Evolutionary conservation across 805 yeast species (phyloP), one percentile per base, ranked within the genome.

Genomic region (Pichia occidentalis): DNA sequence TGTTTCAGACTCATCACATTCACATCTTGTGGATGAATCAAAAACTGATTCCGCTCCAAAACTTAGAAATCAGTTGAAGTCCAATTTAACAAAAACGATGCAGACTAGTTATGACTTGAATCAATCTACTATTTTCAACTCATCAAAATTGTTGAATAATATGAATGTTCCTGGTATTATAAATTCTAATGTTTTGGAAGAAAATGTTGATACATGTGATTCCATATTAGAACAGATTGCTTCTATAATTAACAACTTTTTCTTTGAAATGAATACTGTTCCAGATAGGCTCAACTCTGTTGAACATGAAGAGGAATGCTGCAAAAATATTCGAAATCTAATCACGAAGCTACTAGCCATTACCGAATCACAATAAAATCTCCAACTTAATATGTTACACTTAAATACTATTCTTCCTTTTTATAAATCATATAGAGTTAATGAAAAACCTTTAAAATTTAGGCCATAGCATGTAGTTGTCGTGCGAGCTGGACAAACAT

Each of bases 261-360:
- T 42, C 12, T 31, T 11, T 18, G 42, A 45, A 13, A 35, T 45
- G 3, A 46, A 37, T 24, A 33, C 24, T 13, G 20, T 24, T 16
- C 22, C 24, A n/a, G 17, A 29, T 14, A 36, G 24, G n/a, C n/a
- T n/a, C 14, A 24, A 24, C 12, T 4, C 24, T 11, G 11, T 12
- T 16, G 39, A 35, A 25, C 19, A 39, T 13, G 41, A 45, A 24
- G 40, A 43, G n/a, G 12, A 29, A 17, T 47, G 51, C 9, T 54
- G 59, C 28, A 34, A 36, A 19, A 29, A 39, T n/a, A 47, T 56
- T 5, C 40, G 59, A 34, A 21, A 22, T 6, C 23, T 51, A 33
- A 45, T 53, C 24, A 36, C 35, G n/a, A 42, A 39, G 17, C 19
- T 53, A 9, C n/a, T 37, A 12, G 24, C 17, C 13, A 10, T 28